Evolutionary conservation across 768 basidiomycete species (phyloP).

Genomic region (Lactarius hengduanensis): DNA sequence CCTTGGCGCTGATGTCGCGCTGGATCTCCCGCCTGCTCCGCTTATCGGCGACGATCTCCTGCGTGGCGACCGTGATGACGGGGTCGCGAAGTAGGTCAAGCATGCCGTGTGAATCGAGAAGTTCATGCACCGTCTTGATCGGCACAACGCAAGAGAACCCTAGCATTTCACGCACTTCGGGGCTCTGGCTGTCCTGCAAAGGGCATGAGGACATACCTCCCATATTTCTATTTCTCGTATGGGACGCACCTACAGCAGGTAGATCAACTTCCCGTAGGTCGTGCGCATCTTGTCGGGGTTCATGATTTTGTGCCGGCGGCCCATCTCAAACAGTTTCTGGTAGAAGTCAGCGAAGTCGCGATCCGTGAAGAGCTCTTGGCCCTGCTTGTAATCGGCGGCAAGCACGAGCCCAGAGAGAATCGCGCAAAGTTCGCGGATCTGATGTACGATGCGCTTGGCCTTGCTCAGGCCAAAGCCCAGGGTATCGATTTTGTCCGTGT

Average conservation of each 20-base stretch:
- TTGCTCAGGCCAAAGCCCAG: slow-evolving; percentile 75
- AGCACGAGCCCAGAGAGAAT: slow-evolving; percentile 83
- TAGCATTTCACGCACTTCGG: slow-evolving; percentile 77
- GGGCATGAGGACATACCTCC: slow-evolving; percentile 18
- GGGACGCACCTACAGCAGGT: slow-evolving; percentile 66
- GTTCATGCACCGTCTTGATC: slow-evolving; percentile 68
- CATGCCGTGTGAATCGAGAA: slow-evolving; percentile 65
- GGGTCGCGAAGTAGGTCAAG: slow-evolving; percentile 74
- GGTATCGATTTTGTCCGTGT: slow-evolving; percentile 89
- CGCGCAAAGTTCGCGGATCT: slow-evolving; percentile 83
- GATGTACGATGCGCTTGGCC: slow-evolving; percentile 83
- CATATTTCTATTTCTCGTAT: neutral
- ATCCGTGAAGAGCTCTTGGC: slow-evolving; percentile 82
- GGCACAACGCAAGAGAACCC: slow-evolving; percentile 76
- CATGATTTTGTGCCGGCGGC: slow-evolving; percentile 86
- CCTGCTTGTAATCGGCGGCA: slow-evolving; percentile 82
- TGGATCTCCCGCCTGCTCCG: slow-evolving; percentile 77
- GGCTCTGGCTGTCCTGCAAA: slow-evolving; percentile 75
- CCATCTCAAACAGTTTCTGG: slow-evolving; percentile 77
- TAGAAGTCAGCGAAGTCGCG: slow-evolving; percentile 83
- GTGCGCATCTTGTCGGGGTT: slow-evolving; percentile 91
- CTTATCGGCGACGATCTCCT: slow-evolving; percentile 74
- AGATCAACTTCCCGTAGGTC: slow-evolving; percentile 84
- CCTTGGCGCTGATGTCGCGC: slow-evolving; percentile 79
- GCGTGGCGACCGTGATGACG: slow-evolving; percentile 70